Conservation (phyloP, 208 protist genomes). For the Leishmania arabica region DNA sequence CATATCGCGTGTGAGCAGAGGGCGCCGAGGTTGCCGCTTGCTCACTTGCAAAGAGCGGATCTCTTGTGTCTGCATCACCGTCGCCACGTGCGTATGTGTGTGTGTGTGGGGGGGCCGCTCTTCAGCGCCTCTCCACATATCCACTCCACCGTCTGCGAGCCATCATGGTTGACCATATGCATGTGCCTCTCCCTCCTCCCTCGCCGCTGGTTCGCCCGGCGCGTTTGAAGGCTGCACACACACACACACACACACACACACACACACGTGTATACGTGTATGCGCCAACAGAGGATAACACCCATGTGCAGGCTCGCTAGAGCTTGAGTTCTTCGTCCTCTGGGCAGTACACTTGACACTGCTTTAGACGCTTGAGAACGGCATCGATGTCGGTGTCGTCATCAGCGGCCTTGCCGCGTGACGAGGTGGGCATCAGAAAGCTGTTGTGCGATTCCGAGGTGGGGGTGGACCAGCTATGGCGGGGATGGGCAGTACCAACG, state of each 20-base stretch:
- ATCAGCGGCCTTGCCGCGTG: conserved; percentile 34
- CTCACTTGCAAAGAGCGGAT: too few relatives aligned
- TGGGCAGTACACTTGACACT: conserved; percentile 86
- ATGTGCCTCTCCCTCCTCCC: too few relatives aligned
- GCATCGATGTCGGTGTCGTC: conserved; percentile 60
- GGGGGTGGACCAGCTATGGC: conserved; percentile 7
- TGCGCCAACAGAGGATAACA: background rate
- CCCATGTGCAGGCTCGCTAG: background rate
- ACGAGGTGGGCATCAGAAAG: background rate
- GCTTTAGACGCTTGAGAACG: conserved; percentile 61
- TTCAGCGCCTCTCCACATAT: too few relatives aligned
- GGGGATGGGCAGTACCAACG: background rate
- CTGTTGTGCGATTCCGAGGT: background rate
- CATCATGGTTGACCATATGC: too few relatives aligned
- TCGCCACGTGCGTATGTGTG: too few relatives aligned
- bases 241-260: background rate
- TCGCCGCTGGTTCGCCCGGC: too few relatives aligned
- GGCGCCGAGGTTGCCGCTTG: too few relatives aligned
- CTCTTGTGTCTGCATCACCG: too few relatives aligned
- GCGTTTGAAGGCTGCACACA: background rate
- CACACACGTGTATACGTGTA: background rate
- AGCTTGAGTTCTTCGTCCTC: conserved; percentile 51
- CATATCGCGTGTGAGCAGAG: too few relatives aligned
- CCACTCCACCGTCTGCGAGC: too few relatives aligned
- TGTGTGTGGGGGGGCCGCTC: too few relatives aligned